Evolutionary conservation across 768 basidiomycete species (phyloP).

Genomic region (Basidioascus undulatus): DNA sequence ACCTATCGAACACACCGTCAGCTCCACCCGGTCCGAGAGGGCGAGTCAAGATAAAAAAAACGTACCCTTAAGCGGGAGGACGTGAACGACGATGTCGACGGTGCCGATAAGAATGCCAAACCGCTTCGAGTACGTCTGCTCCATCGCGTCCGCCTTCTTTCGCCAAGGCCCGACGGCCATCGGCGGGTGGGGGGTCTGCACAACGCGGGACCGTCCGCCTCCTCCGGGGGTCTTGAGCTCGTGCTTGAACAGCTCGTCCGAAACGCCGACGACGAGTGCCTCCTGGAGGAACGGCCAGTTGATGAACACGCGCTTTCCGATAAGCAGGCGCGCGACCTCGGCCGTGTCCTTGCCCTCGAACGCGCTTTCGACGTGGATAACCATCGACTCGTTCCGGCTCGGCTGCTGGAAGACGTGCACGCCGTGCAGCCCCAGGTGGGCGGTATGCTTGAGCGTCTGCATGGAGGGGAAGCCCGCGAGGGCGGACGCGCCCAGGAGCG

Average conservation of each 20-base stretch:
- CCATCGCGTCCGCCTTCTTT: slow-evolving; percentile 54
- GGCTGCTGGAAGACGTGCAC: slow-evolving; percentile 86
- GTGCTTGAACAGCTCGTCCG: slow-evolving; percentile 67
- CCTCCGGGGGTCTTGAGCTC: slow-evolving; percentile 25
- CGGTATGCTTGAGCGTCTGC: slow-evolving; percentile 58
- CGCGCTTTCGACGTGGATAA: slow-evolving; percentile 57
- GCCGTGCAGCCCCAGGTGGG: slow-evolving; percentile 53
- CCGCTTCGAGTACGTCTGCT: slow-evolving; percentile 65
- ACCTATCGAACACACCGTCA: slow-evolving; percentile 25
- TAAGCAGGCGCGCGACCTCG: slow-evolving; percentile 45
- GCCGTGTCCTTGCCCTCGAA: slow-evolving; percentile 34
- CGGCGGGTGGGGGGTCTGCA: slow-evolving; percentile 47
- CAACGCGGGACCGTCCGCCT: slow-evolving; percentile 27
- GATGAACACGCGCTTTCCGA: slow-evolving; percentile 52
- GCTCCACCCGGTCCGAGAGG: neutral
- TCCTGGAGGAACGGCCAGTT: slow-evolving; percentile 94
- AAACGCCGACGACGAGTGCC: slow-evolving; percentile 61
- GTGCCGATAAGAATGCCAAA: slow-evolving; percentile 63
- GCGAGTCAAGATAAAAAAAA: slow-evolving; percentile 1
- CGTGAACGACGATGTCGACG: slow-evolving; percentile 59
- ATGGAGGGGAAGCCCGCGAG: slow-evolving; percentile 93
- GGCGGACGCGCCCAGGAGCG: slow-evolving; percentile 56
- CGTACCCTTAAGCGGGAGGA: slow-evolving; percentile 71
- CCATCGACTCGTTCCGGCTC: slow-evolving; percentile 77
- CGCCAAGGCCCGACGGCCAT: slow-evolving; percentile 54